phyloP scores from a whole-genome alignment of 2,329 filamentous ascomycete genomes.

The Stemphylium vesicarium region DNA sequence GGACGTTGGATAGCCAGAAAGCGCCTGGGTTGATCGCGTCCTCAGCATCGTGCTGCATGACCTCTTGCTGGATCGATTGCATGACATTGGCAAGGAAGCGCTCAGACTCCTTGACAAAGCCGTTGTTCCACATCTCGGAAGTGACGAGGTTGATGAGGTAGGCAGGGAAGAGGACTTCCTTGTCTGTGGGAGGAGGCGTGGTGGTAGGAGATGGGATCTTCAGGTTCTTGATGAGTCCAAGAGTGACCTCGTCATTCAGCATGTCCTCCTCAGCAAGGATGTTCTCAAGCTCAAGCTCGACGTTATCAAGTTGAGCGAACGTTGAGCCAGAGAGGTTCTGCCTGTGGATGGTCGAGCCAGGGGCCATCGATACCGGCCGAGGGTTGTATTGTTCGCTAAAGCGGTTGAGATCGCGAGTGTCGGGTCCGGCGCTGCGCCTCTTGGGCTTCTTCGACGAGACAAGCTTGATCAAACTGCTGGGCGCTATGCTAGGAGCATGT shows the following conservation, averaged over 20 bases:
- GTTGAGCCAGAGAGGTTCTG: conserved; percentile 76
- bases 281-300: conserved; percentile 93
- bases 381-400: conserved; percentile 94
- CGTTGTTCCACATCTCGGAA: conserved; percentile 99
- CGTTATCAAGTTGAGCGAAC: conserved; percentile 84
- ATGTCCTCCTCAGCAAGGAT: conserved; percentile 94
- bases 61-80: conserved; percentile 99
- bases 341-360: conserved; percentile 67
- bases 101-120: conserved; percentile 98
- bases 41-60: conserved; percentile 98
- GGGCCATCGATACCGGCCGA: conserved; percentile 93
- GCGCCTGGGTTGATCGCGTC: conserved; percentile 96
- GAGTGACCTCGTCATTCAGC: conserved; percentile 94
- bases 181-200: conserved; percentile 90
- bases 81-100: conserved; percentile 98
- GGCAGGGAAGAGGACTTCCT: conserved; percentile 97
- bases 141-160: conserved; percentile 99
- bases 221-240: conserved; percentile 93
- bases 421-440: conserved; percentile 86
- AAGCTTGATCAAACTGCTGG: conserved; percentile 89
- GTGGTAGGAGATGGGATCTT: conserved; percentile 92
- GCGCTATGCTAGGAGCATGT: conserved; percentile 50
- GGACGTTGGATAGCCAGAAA: conserved; percentile 99
- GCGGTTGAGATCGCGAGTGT: conserved; percentile 83
- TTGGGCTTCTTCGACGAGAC: conserved; percentile 98